Base-by-base conservation (phyloP, 2,329 filamentous ascomycete species). In the Waltergamsia citrina region DNA sequence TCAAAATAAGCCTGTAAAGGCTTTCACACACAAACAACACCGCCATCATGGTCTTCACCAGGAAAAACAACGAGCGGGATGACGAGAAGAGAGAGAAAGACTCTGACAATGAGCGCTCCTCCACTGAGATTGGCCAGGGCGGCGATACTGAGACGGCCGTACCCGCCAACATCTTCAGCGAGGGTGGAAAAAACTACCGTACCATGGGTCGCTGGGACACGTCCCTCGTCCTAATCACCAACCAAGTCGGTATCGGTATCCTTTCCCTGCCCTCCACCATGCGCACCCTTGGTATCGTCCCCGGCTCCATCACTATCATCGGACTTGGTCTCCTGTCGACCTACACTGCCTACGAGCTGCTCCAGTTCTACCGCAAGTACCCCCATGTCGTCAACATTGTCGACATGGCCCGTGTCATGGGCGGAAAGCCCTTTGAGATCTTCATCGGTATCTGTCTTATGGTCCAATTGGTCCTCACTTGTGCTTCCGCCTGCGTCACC, bases 251-350 rank as follows among this genome's bases (percentile, higher is more conserved):
- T 28, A 47, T 59, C 4, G 57, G 56, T n/a, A 56, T 60, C 53
- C 78, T 85, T 67, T 82, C 78, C 1, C 80, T 84, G 41, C 81
- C 81, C 4, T 79, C 74, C 53, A 80, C 78, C 0, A 81, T 84
- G 54, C 76, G 78, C 5, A 60, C 78, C 7, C 65, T 84, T 22
- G 80, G 79, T 7, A 63, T 84, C 14, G 71, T 83, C 6, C 79
- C 79, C 0, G 78, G 79, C 22, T 48, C 84, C 37, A 80, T 84
- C 40, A 52, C 81, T 50, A 83, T 80, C 17, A 63, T 83, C 35
- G 79, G 79, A 6, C 65, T 57, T 2, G 61, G 80, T 16, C 69
- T 81, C 7, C 57, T 83, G 3, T 82, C 83, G 45, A 83, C 78
- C 12, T 84, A 59, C 40, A 59, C 56, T 2, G 54, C 80, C 9